These are phyloP conservation scores for Vitis rupestris DNA, from an alignment of 164 flowering plant species.

Conservation along the genomic window DNA sequence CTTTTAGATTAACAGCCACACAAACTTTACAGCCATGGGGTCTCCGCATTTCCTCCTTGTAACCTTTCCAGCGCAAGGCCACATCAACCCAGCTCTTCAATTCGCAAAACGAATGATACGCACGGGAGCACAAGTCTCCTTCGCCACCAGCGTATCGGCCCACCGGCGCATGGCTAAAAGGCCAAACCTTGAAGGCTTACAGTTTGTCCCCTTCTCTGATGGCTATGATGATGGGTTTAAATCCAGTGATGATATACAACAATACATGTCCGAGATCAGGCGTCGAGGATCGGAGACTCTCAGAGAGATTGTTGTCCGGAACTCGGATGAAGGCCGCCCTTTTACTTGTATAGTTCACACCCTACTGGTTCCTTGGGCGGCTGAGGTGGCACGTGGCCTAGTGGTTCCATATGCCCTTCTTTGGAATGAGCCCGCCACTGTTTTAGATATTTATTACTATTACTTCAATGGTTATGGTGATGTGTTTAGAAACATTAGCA, in stretches of 20 bases:
- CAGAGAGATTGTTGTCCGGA: constrained; percentile 14
- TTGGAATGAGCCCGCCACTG: constrained; percentile 43
- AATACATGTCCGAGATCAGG: constrained; percentile 21
- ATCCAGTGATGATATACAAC: neutral
- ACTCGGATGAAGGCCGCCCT: constrained; percentile 20
- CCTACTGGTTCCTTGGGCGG: constrained; percentile 44
- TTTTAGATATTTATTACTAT: constrained; percentile 36
- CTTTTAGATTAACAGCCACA: no score
- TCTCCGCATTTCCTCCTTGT: constrained; percentile 35
- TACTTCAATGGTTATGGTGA: constrained; percentile 32
- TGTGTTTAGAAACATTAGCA: neutral
- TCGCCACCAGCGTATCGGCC: constrained; percentile 31
- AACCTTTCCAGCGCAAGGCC: constrained; percentile 48
- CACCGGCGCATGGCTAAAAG: constrained; percentile 23
- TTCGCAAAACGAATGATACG: constrained; percentile 39
- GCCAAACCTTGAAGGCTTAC: constrained; percentile 21
- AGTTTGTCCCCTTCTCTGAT: constrained; percentile 41
- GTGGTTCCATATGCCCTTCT: constrained; percentile 32
- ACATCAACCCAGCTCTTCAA: constrained; percentile 53
- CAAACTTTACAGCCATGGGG: neutral
- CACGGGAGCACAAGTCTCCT: constrained; percentile 42
- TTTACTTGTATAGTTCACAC: constrained; percentile 42
- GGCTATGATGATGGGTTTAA: constrained; percentile 47
- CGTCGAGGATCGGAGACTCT: constrained; percentile 28
- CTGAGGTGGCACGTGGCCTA: constrained; percentile 31